These are phyloP conservation scores for Solanum dulcamara DNA, from an alignment of 257 asterid genomes.

Conservation along the genomic window DNA sequence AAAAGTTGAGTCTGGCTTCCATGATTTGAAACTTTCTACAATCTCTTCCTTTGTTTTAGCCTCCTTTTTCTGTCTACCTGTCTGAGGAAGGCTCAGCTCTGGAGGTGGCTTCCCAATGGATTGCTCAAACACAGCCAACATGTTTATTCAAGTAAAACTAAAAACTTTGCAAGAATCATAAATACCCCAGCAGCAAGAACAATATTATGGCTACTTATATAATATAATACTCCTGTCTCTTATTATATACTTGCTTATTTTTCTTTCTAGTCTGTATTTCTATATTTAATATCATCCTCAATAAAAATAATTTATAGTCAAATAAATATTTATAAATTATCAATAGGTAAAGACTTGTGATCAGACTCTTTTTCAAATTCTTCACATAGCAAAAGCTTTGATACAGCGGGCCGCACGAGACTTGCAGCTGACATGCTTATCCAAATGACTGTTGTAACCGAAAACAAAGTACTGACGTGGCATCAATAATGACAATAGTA, in stretches of 20 bases:
- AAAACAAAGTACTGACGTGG: slow-evolving; percentile 6
- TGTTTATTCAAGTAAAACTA: neutral
- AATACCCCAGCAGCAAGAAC: neutral
- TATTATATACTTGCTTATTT: no score
- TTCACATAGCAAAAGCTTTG: no score
- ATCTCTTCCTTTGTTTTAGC: slow-evolving; percentile 30
- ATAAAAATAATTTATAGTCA: no score
- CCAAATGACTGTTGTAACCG: neutral
- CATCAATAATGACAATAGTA: neutral
- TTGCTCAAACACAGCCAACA: slow-evolving; percentile 51
- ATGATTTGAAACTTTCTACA: slow-evolving; percentile 29
- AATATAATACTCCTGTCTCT: no score
- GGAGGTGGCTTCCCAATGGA: slow-evolving; percentile 32
- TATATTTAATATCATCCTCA: no score
- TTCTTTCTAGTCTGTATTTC: no score
- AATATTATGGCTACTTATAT: neutral
- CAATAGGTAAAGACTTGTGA: no score
- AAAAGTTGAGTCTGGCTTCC: slow-evolving; percentile 41
- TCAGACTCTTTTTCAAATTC: no score
- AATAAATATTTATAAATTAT: no score
- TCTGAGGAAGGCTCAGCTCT: slow-evolving; percentile 26
- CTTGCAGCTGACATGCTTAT: slow-evolving; percentile 1
- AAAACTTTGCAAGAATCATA: neutral
- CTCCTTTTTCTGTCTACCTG: slow-evolving; percentile 8
- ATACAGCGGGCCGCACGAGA: no score